phyloP scores from a whole-genome alignment of 2,329 filamentous ascomycete genomes.

The Aspergillus carbonarius region DNA sequence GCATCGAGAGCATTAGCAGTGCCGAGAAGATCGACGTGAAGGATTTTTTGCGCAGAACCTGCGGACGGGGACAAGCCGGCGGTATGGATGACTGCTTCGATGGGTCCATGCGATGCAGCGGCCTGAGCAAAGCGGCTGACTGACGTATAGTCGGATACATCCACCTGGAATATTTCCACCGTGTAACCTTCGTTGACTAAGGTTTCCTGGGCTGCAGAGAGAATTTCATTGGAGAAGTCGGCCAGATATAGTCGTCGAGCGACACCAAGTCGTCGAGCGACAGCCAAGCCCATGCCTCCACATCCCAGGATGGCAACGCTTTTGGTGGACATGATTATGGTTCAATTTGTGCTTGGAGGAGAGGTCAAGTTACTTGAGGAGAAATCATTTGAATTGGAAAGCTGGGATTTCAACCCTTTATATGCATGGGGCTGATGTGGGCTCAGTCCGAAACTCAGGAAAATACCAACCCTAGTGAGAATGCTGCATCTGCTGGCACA shows the following conservation, averaged over 20 bases:
- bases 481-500: background rate
- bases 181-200: conserved; percentile 2
- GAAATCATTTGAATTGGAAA: no score
- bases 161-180: background rate
- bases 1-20: conserved; percentile 8
- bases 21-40: conserved; percentile 8
- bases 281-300: conserved; percentile 9
- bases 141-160: conserved; percentile 2
- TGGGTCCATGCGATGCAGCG: background rate
- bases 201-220: background rate
- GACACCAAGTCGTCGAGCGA: conserved; percentile 8
- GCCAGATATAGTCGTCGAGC: conserved; percentile 5
- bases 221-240: background rate
- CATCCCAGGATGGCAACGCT: conserved; percentile 4
- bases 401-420: background rate
- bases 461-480: background rate
- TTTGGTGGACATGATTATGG: background rate
- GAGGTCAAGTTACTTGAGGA: no score
- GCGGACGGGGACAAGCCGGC: conserved; percentile 8
- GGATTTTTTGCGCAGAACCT: background rate
- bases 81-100: conserved; percentile 4
- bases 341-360: background rate
- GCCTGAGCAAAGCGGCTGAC: conserved; percentile 1
- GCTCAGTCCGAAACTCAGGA: background rate
- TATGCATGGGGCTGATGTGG: background rate